These are phyloP conservation scores for Iris pallida DNA, from an alignment of 116 monocot species.

Conservation along the genomic window DNA sequence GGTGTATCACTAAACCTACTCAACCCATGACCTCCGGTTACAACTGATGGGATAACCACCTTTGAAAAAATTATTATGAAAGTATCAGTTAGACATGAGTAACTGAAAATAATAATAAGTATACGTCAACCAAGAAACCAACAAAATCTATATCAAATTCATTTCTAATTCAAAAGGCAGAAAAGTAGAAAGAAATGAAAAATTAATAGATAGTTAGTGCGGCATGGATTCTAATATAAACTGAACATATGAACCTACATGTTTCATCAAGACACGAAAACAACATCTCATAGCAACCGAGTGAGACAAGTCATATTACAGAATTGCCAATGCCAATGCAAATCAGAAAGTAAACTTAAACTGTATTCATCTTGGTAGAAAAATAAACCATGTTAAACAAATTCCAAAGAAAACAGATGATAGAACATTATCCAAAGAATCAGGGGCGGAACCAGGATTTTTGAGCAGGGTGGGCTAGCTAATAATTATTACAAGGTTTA, in stretches of 20 bases:
- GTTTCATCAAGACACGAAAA: background rate
- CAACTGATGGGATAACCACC: conserved; percentile 35
- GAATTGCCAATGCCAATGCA: too few relatives aligned
- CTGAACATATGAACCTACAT: background rate
- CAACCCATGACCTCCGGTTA: conserved; percentile 38
- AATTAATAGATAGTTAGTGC: too few relatives aligned
- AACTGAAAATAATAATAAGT: conserved; percentile 1
- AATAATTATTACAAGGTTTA: too few relatives aligned
- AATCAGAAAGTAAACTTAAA: background rate
- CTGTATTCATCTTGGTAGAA: background rate
- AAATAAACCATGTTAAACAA: background rate
- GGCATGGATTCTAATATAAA: background rate
- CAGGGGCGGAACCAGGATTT: too few relatives aligned
- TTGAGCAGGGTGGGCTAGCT: too few relatives aligned
- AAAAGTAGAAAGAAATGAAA: too few relatives aligned
- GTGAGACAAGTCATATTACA: background rate
- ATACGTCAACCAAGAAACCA: too few relatives aligned
- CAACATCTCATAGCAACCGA: background rate
- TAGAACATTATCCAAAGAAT: background rate
- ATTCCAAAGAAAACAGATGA: too few relatives aligned
- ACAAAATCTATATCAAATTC: too few relatives aligned
- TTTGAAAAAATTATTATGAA: conserved; percentile 14
- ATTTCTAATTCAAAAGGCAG: too few relatives aligned
- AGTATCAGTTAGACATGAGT: background rate
- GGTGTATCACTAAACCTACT: conserved; percentile 87